Evolutionary conservation across 1,284 basidiomycete genomes (phyloP).

Genomic region (Microbotryum saponariae): DNA sequence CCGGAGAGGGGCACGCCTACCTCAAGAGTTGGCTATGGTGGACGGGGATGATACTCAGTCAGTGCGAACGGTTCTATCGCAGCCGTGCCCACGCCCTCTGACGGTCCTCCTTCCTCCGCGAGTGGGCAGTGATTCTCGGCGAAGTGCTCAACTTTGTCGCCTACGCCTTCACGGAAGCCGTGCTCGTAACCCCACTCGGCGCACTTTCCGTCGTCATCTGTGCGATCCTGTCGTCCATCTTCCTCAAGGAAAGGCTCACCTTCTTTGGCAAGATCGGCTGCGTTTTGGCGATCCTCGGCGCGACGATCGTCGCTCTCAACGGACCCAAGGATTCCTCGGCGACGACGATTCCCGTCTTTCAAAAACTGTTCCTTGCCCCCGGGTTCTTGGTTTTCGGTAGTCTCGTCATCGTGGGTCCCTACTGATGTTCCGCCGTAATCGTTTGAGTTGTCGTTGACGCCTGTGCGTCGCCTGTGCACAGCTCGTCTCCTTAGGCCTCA

Average conservation of each 20-base stretch:
- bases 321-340: conserved; percentile 74
- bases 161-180: conserved; percentile 84
- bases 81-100: background rate
- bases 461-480: background rate
- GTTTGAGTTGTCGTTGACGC: background rate
- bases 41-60: conserved; percentile 53
- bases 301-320: conserved; percentile 67
- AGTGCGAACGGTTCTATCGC: too few species aligned
- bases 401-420: conserved; percentile 49
- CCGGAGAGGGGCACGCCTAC: conserved; percentile 91
- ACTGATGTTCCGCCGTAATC: too few species aligned
- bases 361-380: conserved; percentile 73
- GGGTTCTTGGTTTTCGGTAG: conserved; percentile 75
- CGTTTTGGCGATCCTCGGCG: conserved; percentile 76
- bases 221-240: conserved; percentile 84
- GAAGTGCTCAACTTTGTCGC: conserved; percentile 69
- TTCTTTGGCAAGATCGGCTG: conserved; percentile 78
- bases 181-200: conserved; percentile 86
- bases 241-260: conserved; percentile 83
- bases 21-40: conserved; percentile 77
- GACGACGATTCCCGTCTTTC: conserved; percentile 69
- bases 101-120: background rate
- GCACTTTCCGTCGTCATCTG: conserved; percentile 93
- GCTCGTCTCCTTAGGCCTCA: background rate
- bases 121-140: conserved; percentile 42